Evolutionary conservation across 2,329 filamentous ascomycete genomes (phyloP), one percentile per base, ranked within the genome.

Genomic region (Bertia moriformis): DNA sequence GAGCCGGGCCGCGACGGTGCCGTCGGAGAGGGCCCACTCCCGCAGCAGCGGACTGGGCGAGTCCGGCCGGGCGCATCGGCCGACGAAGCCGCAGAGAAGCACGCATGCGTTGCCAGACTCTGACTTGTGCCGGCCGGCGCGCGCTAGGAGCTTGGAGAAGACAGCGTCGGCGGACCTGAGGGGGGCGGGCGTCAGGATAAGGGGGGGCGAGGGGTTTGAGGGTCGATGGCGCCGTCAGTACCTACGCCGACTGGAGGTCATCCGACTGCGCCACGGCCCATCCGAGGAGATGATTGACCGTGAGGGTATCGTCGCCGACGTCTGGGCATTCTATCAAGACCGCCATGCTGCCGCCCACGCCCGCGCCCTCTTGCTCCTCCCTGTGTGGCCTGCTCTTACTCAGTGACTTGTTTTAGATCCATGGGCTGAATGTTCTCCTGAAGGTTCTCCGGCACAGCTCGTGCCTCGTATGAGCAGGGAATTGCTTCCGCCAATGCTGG

Each of bases 21-120:
- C 53, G n/a, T n/a, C n/a, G 10, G 65, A 66, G 43, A 73, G 76
- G 1, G 69, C 68, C 61, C 72, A 73, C 7, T 49, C 45, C 37
- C 51, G 57, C 20, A 78, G 49, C n/a, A n/a, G n/a, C n/a, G n/a
- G n/a, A 3, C 46, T 41, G 18, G 55, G 43, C 7, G 64, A 61
- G 13, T 49, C 45, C 3, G 73, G 73, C 45, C 65, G 71, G 44
- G 63, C 66, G 39, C 69, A 70, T 43, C 72, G 67, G 48, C 78
- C 72, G 42, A 78, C 64, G 44, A 78, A 77, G 20, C 73, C 69
- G 45, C 72, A 78, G 15, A 79, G 63, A 49, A 69, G 73, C 44
- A 71, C 62, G 42, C 69, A 78, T 13, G 70, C 66, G 48, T 73
- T 67, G 12, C 70, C 71, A 3, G 69, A 75, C 18, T 63, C 60